phyloP scores from a whole-genome alignment of 768 basidiomycete species.

The Paxillus ammoniavirescens region DNA sequence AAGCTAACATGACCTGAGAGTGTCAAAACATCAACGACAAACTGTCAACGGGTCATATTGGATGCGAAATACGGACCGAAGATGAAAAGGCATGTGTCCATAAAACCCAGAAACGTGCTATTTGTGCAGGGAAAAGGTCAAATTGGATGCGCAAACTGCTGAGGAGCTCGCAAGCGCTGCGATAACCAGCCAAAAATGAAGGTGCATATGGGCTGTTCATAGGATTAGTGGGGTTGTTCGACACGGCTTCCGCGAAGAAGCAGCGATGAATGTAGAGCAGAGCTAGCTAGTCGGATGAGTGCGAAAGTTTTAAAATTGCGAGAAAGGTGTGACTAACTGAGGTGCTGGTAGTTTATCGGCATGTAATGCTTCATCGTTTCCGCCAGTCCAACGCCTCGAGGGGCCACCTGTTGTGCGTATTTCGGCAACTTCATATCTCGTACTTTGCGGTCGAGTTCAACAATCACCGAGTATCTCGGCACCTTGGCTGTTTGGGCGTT shows the following conservation, averaged over 20 bases:
- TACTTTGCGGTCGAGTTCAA: conserved; percentile 63
- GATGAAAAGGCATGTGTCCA: conserved; percentile 75
- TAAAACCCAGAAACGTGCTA: conserved; percentile 66
- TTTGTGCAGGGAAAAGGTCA: conserved; percentile 50
- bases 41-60: not conserved
- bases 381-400: conserved; percentile 49
- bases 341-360: conserved; percentile 70
- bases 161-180: conserved; percentile 61
- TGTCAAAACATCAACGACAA: not conserved
- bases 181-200: conserved; percentile 67
- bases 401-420: conserved; percentile 53
- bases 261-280: conserved; percentile 72
- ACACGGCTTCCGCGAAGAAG: conserved; percentile 73
- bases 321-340: conserved; percentile 44
- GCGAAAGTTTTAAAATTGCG: not conserved
- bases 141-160: conserved; percentile 48
- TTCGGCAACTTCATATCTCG: conserved; percentile 66
- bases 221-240: conserved; percentile 62
- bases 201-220: conserved; percentile 66
- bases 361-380: conserved; percentile 74
- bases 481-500: conserved; percentile 64
- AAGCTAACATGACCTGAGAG: conserved; percentile 68
- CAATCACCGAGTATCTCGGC: conserved; percentile 58
- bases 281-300: conserved; percentile 36
- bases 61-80: conserved; percentile 40